Evolutionary conservation across 73 alveolate species (phyloP).

Genomic region (Tetrahymena elliotti): DNA sequence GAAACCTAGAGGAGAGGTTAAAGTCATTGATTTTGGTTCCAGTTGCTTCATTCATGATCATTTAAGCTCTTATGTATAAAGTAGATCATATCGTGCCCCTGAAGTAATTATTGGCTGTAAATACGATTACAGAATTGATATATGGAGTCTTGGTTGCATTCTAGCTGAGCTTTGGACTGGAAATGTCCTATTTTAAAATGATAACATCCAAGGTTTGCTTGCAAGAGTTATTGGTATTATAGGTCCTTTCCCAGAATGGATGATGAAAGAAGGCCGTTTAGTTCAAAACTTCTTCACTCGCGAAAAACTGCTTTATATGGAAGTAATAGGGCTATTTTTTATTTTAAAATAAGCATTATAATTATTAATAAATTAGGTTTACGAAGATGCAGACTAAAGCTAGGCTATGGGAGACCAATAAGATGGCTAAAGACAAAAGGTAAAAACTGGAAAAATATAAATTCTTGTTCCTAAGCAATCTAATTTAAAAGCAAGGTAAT

Average conservation of each 20-base stretch:
- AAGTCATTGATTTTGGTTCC: slow-evolving; percentile 72
- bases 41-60: slow-evolving; percentile 52
- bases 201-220: slow-evolving; percentile 88
- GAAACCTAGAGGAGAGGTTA: slow-evolving; percentile 47
- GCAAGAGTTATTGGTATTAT: slow-evolving; percentile 95
- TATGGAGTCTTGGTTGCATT: slow-evolving; percentile 69
- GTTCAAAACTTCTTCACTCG: slow-evolving; percentile 93
- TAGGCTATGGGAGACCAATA: slow-evolving; percentile 45
- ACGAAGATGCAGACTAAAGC: slow-evolving; percentile 58
- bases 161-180: slow-evolving; percentile 79
- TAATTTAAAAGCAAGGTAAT: slow-evolving; percentile 59
- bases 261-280: slow-evolving; percentile 95
- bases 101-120: slow-evolving; percentile 68
- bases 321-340: background rate
- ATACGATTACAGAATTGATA: slow-evolving; percentile 68
- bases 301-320: slow-evolving; percentile 90
- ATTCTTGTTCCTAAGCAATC: slow-evolving; percentile 86
- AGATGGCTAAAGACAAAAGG: slow-evolving; percentile 22
- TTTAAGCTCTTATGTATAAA: slow-evolving; percentile 50
- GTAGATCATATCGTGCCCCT: slow-evolving; percentile 76
- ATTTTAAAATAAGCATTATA: background rate
- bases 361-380: slow-evolving; percentile 3
- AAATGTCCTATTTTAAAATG: slow-evolving; percentile 93
- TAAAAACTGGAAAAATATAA: slow-evolving; percentile 55
- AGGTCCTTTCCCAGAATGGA: slow-evolving; percentile 97